Evolutionary conservation across 768 basidiomycete species (phyloP).

Genomic region (Boletellus emodensis): DNA sequence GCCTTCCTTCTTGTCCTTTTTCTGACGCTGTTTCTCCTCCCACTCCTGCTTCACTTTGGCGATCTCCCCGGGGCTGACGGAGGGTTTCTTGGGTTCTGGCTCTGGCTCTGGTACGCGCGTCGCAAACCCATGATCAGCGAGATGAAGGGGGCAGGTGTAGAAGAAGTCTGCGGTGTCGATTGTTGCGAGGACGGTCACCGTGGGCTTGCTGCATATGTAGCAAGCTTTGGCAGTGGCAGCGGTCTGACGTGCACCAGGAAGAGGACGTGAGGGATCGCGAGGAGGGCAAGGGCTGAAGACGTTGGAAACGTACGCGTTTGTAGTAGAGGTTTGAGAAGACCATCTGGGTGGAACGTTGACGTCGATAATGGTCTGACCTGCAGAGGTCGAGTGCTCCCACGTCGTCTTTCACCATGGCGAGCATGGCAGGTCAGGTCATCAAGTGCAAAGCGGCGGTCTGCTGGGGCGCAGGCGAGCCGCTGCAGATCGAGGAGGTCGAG

Average conservation of each 20-base stretch:
- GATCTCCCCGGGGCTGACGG: constrained; percentile 63
- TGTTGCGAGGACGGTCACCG: constrained; percentile 81
- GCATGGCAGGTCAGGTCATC: constrained; percentile 72
- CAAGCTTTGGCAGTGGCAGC: constrained; percentile 76
- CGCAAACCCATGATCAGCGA: constrained; percentile 76
- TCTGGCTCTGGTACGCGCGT: constrained; percentile 43
- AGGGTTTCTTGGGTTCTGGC: constrained; percentile 32
- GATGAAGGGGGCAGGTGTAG: constrained; percentile 79
- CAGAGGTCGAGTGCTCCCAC: constrained; percentile 3
- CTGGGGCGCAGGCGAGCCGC: constrained; percentile 86
- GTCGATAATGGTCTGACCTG: no score
- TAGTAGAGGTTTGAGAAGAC: constrained; percentile 84
- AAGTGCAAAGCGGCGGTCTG: constrained; percentile 91
- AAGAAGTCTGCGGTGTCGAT: constrained; percentile 80
- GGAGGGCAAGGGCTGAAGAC: constrained; percentile 22
- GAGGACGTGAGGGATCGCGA: not conserved
- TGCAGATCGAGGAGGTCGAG: constrained; percentile 88
- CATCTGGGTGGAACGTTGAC: constrained; percentile 35
- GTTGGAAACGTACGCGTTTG: constrained; percentile 64
- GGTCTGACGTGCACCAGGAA: constrained; percentile 42
- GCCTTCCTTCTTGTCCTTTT: constrained; percentile 45
- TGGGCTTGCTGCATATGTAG: constrained; percentile 75
- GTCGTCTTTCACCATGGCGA: constrained; percentile 51
- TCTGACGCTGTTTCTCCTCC: constrained; percentile 68
- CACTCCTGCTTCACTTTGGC: constrained; percentile 75